phyloP scores from a whole-genome alignment of 2,329 filamentous ascomycete genomes.

The Nothophaeocryptopus gaeumannii region DNA sequence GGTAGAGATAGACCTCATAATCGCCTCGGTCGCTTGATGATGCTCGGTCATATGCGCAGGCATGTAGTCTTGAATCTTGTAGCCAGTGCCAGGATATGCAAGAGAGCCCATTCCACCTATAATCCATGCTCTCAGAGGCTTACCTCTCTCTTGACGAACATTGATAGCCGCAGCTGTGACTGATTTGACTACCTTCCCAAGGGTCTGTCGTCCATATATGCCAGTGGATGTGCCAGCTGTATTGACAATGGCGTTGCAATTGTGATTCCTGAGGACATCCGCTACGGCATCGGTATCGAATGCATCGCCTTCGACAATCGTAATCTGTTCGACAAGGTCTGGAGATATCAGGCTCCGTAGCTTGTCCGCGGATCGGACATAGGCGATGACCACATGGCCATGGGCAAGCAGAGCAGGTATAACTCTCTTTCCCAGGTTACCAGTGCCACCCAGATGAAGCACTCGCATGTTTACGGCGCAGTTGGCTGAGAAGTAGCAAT shows the following conservation, averaged over 20 bases:
- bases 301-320: slow-evolving; percentile 40
- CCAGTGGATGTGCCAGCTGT: slow-evolving; percentile 35
- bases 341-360: slow-evolving; percentile 37
- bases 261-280: slow-evolving; percentile 36
- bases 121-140: no score
- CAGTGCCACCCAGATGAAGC: not conserved
- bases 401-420: slow-evolving; percentile 31
- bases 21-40: no score
- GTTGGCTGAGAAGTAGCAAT: no score
- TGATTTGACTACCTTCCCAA: slow-evolving; percentile 38
- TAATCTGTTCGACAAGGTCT: slow-evolving; percentile 32
- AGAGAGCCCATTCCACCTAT: no score
- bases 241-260: slow-evolving; percentile 43
- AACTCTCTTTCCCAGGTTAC: slow-evolving; percentile 1
- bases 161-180: slow-evolving; percentile 38
- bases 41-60: no score
- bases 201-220: slow-evolving; percentile 26
- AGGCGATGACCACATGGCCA: slow-evolving; percentile 39
- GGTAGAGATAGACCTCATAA: no score
- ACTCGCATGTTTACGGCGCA: not conserved
- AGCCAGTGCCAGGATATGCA: no score
- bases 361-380: slow-evolving; percentile 41
- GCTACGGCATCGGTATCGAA: slow-evolving; percentile 37
- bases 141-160: slow-evolving; percentile 18
- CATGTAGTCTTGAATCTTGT: no score